Evolutionary conservation across 805 yeast genomes (phyloP).

Genomic region (Sungouiozyma intestinalis): DNA sequence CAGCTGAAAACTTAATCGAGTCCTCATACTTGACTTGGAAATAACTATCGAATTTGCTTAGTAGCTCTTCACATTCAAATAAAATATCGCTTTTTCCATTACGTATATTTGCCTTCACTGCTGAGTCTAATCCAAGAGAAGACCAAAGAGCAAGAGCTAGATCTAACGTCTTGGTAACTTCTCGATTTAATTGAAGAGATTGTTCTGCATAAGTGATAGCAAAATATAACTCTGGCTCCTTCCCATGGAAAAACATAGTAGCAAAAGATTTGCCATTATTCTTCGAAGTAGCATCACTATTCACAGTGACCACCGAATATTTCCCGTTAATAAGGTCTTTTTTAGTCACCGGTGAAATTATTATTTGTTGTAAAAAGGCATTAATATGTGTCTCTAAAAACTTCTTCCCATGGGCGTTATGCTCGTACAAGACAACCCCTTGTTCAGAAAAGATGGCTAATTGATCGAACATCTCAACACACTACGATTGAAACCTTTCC

Average conservation of each 20-base stretch:
- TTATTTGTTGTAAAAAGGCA: slow-evolving; percentile 18
- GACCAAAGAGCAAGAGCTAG: slow-evolving; percentile 30
- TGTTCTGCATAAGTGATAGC: slow-evolving; percentile 35
- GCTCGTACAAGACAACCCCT: slow-evolving; percentile 24
- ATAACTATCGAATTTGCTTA: slow-evolving; percentile 31
- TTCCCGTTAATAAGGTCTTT: slow-evolving; percentile 14
- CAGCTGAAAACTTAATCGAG: slow-evolving; percentile 8
- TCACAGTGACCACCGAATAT: slow-evolving; percentile 11
- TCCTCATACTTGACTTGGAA: slow-evolving; percentile 29
- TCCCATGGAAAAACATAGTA: slow-evolving; percentile 23
- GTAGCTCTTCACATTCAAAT: slow-evolving; percentile 22
- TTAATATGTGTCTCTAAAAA: slow-evolving; percentile 24
- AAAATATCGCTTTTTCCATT: slow-evolving; percentile 24
- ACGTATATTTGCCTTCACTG: slow-evolving; percentile 23
- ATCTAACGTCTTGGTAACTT: slow-evolving; percentile 33
- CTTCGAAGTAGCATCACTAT: background rate
- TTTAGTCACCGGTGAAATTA: slow-evolving; percentile 17
- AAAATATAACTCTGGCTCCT: slow-evolving; percentile 25
- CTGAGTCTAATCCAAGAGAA: slow-evolving; percentile 23
- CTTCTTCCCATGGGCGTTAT: slow-evolving; percentile 20
- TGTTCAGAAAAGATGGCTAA: slow-evolving; percentile 23
- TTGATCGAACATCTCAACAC: slow-evolving; percentile 25
- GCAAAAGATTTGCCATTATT: slow-evolving; percentile 10
- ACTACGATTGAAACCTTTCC: too few relatives aligned
- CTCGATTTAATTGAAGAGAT: slow-evolving; percentile 35